Base-by-base conservation (phyloP, 148 eudicot species). In the Limonium bicolor region DNA sequence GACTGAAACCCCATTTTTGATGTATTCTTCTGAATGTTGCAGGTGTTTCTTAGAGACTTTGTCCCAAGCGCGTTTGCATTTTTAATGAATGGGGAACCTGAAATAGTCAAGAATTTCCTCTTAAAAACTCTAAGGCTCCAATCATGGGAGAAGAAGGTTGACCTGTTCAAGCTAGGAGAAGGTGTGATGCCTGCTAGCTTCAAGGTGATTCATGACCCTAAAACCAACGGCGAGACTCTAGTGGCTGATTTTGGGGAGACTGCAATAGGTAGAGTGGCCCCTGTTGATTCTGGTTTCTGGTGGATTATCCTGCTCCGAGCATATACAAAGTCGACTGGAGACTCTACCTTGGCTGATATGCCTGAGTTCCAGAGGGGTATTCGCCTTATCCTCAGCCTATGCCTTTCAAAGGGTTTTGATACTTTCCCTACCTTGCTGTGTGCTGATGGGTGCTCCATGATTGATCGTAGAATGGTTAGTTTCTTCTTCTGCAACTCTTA, bases 1-100 rank as follows among this genome's bases (percentile, higher is more conserved):
- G n/a, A n/a, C n/a, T n/a, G n/a, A n/a, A n/a, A n/a, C n/a, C n/a
- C 11, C 6, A 12, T 16, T 16, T 6, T 40, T n/a, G n/a, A n/a
- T n/a, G n/a, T n/a, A n/a, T 16, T 43, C 12, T 43, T 1, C 26
- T 15, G 11, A 8, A 10, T 10, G 94, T 26, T 46, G 53, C 48
- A 84, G 94, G 94, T 79, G 10, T 85, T 85, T 38, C 77, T 85
- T 23, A 67, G 90, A 48, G 95, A 85, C 44, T 85, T 85, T 60
- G 78, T 80, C 20, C 90, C 95, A 13, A 85, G 95, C 46, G 95
- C 95, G 12, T 55, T 85, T 61, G 90, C 73, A 12, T 72, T 68
- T 36, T 26, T 56, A 48, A 73, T 69, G 72, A 73, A 73, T 30
- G 80, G 80, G 13, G 80, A 73, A 40, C 72, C 75, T 1, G 72